Conservation (phyloP, 495 filamentous ascomycete genomes). For the Aspergillus leporis region DNA sequence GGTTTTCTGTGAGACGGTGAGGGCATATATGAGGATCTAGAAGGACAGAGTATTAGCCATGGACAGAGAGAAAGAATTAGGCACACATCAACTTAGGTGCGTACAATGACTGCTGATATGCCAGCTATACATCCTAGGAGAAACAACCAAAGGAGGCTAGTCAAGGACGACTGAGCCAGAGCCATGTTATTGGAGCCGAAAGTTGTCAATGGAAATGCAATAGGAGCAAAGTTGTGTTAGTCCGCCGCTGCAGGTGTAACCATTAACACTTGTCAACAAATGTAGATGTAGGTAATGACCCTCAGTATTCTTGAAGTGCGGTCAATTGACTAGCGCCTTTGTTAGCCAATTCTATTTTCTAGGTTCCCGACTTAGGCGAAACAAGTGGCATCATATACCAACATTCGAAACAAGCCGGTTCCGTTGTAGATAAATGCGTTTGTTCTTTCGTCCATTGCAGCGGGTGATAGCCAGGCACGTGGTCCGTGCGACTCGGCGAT, state of each 20-base stretch:
- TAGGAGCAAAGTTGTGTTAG: neutral
- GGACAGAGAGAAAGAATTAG: neutral
- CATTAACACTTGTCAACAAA: neutral
- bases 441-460: neutral
- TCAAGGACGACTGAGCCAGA: neutral
- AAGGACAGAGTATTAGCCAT: neutral
- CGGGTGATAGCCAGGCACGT: conserved; percentile 17
- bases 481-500: conserved; percentile 36
- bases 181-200: neutral
- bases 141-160: neutral
- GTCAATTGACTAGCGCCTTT: neutral
- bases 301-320: neutral
- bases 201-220: neutral
- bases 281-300: neutral
- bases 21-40: conserved; percentile 29
- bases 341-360: neutral
- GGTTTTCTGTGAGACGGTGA: conserved; percentile 36
- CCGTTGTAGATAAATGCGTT: neutral
- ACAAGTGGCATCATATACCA: neutral
- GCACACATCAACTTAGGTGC: neutral
- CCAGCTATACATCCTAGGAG: neutral
- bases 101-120: neutral
- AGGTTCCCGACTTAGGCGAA: neutral
- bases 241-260: neutral
- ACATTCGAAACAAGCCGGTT: neutral